Evolutionary conservation across 345 rosid species (phyloP).

Genomic region (Bretschneidera sinensis): DNA sequence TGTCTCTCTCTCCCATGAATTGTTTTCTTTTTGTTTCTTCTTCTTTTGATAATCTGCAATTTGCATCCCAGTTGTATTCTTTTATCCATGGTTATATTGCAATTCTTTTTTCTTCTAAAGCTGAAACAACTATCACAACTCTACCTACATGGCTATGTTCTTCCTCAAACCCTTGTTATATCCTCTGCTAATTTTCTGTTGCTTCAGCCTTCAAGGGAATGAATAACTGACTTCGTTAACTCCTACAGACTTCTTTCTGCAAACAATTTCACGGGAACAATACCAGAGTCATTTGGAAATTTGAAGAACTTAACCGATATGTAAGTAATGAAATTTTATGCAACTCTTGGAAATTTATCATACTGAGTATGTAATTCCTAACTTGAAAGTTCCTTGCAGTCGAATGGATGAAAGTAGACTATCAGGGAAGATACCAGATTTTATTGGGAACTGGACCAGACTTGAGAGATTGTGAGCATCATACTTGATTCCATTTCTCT

Average conservation of each 20-base stretch:
- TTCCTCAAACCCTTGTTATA: too few relatives aligned
- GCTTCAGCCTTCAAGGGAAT: background rate
- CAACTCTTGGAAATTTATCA: background rate
- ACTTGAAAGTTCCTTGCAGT: constrained; percentile 30
- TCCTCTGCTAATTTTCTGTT: too few relatives aligned
- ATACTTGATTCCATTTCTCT: background rate
- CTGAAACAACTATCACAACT: too few relatives aligned
- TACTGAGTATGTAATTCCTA: background rate
- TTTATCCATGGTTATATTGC: too few relatives aligned
- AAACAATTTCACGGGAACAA: constrained; percentile 64
- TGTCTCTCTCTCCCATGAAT: background rate
- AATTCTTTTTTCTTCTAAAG: too few relatives aligned
- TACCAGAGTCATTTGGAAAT: constrained; percentile 65
- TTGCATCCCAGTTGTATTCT: too few relatives aligned
- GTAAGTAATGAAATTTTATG: constrained; percentile 39
- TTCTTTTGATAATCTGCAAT: background rate
- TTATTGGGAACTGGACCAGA: constrained; percentile 78
- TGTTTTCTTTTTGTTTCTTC: background rate
- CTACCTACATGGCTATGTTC: too few relatives aligned
- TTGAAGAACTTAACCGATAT: constrained; percentile 63
- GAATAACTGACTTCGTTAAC: background rate
- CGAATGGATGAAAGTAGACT: constrained; percentile 71
- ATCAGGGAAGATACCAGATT: constrained; percentile 72
- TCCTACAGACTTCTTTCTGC: constrained; percentile 57
- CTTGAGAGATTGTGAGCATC: constrained; percentile 54